phyloP scores from a whole-genome alignment of 345 rosid genomes.

The Salix dunnii region DNA sequence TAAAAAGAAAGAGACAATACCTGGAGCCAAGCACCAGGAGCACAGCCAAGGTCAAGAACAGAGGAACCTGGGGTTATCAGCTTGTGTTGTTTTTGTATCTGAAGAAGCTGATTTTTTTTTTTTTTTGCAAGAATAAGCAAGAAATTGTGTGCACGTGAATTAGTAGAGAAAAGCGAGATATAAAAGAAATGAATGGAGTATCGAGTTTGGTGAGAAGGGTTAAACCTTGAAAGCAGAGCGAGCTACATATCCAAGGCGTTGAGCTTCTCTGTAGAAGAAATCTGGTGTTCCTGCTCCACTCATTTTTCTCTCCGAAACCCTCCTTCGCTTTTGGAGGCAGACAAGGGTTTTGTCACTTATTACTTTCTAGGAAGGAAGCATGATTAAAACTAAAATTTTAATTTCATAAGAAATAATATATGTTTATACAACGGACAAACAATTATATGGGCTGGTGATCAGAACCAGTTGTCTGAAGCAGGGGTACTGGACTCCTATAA shows the following conservation, averaged over 20 bases:
- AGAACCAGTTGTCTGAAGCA: neutral
- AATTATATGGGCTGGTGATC: neutral
- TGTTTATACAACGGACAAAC: neutral
- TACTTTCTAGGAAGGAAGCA: too few species aligned
- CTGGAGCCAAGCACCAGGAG: slow-evolving; percentile 99
- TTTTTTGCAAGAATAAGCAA: neutral
- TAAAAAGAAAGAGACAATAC: slow-evolving; percentile 21
- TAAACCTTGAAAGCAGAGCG: slow-evolving; percentile 95
- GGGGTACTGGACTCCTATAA: neutral
- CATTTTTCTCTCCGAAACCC: slow-evolving; percentile 45
- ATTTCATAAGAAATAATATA: neutral
- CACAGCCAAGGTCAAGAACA: slow-evolving; percentile 95
- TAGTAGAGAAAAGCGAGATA: neutral
- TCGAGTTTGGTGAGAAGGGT: neutral
- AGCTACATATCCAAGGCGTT: slow-evolving; percentile 92
- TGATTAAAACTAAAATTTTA: neutral
- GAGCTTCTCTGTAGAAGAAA: slow-evolving; percentile 97
- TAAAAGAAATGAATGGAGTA: neutral
- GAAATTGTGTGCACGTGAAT: neutral
- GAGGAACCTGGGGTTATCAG: slow-evolving; percentile 75
- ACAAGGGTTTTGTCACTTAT: neutral
- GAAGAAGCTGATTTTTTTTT: slow-evolving; percentile 58
- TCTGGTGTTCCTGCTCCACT: slow-evolving; percentile 78
- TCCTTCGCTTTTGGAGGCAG: neutral
- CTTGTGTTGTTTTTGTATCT: slow-evolving; percentile 80